Percentiles rank a stretch among this genome's conserved stretches.
phyloP scores from a whole-genome alignment of 805 yeast species.

The Metschnikowia proteae region DNA sequence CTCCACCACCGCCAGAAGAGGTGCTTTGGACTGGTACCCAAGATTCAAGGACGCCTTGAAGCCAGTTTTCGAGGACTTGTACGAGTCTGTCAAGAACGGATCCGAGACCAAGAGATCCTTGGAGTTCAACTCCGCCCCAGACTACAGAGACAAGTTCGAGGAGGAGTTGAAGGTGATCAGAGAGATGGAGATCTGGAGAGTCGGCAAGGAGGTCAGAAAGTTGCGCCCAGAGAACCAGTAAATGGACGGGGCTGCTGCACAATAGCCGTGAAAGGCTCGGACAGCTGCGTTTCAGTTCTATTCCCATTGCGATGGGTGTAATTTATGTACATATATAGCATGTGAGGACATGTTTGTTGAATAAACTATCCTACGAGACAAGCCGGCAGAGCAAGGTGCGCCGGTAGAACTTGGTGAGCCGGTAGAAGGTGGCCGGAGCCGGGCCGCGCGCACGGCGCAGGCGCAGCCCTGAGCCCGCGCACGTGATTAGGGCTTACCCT shows the following conservation, averaged over 20 bases:
- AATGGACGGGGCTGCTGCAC: slow-evolving; percentile 16
- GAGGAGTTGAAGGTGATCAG: slow-evolving; percentile 90
- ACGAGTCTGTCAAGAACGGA: slow-evolving; percentile 93
- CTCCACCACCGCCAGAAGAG: slow-evolving; percentile 99
- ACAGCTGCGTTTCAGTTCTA: slow-evolving; percentile 20
- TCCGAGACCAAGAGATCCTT: slow-evolving; percentile 96
- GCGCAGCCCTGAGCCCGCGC: slow-evolving; percentile 7
- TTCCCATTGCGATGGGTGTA: slow-evolving; percentile 1
- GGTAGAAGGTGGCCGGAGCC: too few species aligned
- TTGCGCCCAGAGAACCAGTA: slow-evolving; percentile 98
- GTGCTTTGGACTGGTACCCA: slow-evolving; percentile 99
- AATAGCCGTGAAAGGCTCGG: slow-evolving; percentile 41
- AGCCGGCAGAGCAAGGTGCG: too few species aligned
- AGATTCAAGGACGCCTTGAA: slow-evolving; percentile 97
- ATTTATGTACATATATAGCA: slow-evolving; percentile 25
- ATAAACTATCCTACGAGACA: slow-evolving; percentile 32
- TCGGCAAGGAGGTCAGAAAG: slow-evolving; percentile 99
- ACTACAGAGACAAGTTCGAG: slow-evolving; percentile 96
- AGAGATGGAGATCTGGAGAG: slow-evolving; percentile 98
- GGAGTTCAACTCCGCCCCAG: slow-evolving; percentile 96
- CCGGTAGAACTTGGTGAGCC: too few species aligned
- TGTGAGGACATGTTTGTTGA: slow-evolving; percentile 41
- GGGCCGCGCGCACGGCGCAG: too few species aligned
- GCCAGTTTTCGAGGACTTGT: slow-evolving; percentile 96
- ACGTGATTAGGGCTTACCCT: slow-evolving; percentile 14